These are phyloP conservation scores for Blastobotrys serpentis DNA, from an alignment of 1,139 yeast genomes.

Conservation along the genomic window DNA sequence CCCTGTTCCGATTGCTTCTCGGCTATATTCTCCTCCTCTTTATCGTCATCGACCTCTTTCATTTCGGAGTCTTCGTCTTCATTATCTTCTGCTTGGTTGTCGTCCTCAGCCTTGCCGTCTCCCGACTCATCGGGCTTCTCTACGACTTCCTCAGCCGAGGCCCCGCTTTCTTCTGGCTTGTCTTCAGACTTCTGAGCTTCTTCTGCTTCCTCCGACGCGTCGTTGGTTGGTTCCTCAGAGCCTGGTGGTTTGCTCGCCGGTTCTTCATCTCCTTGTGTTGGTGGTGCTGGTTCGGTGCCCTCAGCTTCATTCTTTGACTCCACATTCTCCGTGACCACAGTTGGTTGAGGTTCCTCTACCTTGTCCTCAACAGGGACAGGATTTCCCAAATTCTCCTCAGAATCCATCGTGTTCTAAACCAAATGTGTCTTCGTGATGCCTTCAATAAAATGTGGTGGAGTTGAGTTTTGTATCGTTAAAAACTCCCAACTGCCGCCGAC, in stretches of 20 bases:
- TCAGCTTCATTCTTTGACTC: neutral
- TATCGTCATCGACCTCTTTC: constrained; percentile 1
- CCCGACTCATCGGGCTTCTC: too few relatives aligned
- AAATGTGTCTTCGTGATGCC: neutral
- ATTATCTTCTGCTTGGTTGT: neutral
- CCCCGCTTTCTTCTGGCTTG: neutral
- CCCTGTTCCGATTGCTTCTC: neutral
- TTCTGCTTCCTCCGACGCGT: neutral
- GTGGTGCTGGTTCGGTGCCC: neutral
- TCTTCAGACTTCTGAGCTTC: neutral
- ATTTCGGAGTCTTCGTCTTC: constrained; percentile 1
- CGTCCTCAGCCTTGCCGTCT: neutral
- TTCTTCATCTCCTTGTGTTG: neutral
- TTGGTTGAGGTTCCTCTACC: neutral
- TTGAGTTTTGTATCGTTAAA: neutral
- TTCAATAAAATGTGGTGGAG: constrained; percentile 1
- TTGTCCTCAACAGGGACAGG: neutral
- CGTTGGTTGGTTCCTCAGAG: neutral
- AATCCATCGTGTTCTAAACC: neutral
- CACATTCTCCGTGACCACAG: neutral
- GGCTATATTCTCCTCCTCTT: too few relatives aligned
- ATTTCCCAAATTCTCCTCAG: neutral
- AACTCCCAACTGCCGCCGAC: constrained; percentile 4
- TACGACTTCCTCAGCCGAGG: neutral
- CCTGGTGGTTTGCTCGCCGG: neutral